Conservation (phyloP, 2,329 filamentous ascomycete genomes). For the Cyanodermella asteris region DNA sequence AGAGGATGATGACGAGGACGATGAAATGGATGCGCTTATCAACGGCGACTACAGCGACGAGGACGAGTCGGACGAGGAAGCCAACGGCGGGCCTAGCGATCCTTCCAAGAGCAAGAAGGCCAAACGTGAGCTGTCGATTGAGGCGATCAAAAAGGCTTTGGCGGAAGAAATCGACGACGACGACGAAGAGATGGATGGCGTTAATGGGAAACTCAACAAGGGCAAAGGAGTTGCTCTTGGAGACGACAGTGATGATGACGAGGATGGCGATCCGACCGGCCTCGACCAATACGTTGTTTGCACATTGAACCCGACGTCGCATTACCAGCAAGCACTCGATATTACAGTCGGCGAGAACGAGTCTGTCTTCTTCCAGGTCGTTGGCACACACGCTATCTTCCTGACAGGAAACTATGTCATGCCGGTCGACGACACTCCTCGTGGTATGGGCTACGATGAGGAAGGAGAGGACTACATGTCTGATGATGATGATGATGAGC, state of each 20-base stretch:
- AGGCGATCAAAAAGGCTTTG: slow-evolving; percentile 51
- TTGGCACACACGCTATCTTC: slow-evolving; percentile 72
- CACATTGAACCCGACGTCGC: slow-evolving; percentile 74
- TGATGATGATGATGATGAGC: slow-evolving; percentile 40
- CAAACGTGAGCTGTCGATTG: slow-evolving; percentile 51
- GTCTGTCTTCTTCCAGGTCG: slow-evolving; percentile 77
- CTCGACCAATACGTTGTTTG: slow-evolving; percentile 85
- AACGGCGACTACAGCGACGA: slow-evolving; percentile 16
- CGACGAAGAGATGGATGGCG: slow-evolving; percentile 47
- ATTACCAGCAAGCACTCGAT: slow-evolving; percentile 87
- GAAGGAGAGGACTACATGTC: slow-evolving; percentile 40
- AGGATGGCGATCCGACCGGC: slow-evolving; percentile 41
- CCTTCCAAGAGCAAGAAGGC: slow-evolving; percentile 76
- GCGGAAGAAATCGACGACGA: slow-evolving; percentile 35
- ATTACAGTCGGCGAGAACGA: slow-evolving; percentile 79
- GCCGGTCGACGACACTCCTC: slow-evolving; percentile 37
- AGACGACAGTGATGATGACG: slow-evolving; percentile 29
- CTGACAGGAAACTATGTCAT: slow-evolving; percentile 94
- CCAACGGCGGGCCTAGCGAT: slow-evolving; percentile 79
- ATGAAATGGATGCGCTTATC: slow-evolving; percentile 18
- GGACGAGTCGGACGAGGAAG: slow-evolving; percentile 41
- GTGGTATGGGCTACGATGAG: slow-evolving; percentile 33
- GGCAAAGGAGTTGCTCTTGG: slow-evolving; percentile 45
- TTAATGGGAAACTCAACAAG: slow-evolving; percentile 44
- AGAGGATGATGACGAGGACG: slow-evolving; percentile 25